phyloP scores from a whole-genome alignment of 2,329 filamentous ascomycete species.

The Rhinocladiella similis region DNA sequence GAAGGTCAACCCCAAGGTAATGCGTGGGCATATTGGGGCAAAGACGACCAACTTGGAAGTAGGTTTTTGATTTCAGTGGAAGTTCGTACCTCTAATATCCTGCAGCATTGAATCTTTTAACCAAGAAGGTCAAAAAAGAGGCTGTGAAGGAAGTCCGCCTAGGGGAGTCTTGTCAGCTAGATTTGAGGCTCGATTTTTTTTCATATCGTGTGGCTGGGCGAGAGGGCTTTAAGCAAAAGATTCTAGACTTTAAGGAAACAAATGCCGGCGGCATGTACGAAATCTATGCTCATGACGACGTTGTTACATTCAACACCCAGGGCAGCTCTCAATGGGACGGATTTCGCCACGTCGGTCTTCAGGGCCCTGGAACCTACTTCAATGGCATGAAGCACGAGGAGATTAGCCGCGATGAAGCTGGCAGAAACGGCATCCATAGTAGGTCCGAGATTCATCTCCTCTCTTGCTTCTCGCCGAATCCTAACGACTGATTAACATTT shows the following conservation, averaged over 20 bases:
- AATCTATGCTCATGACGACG: conserved; percentile 12
- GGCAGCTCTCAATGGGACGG: conserved; percentile 19
- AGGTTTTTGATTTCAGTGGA: neutral
- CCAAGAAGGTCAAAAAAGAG: conserved; percentile 44
- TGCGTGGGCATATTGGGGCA: conserved; percentile 57
- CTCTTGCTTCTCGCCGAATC: no score
- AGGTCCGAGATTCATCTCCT: neutral
- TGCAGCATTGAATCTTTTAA: conserved; percentile 6
- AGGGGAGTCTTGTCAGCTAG: no score
- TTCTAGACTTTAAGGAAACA: conserved; percentile 15
- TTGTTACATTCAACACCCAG: conserved; percentile 17
- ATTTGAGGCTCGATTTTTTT: conserved; percentile 29
- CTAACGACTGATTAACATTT: neutral
- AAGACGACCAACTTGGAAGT: conserved; percentile 51
- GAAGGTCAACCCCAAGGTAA: conserved; percentile 47
- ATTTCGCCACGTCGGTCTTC: conserved; percentile 14
- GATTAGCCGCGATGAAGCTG: neutral
- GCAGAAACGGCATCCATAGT: conserved; percentile 6
- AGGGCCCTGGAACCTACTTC: conserved; percentile 1
- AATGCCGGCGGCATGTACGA: neutral
- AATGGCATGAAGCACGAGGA: conserved; percentile 9
- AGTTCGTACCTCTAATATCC: no score
- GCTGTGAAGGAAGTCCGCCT: conserved; percentile 26
- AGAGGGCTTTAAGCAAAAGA: conserved; percentile 28
- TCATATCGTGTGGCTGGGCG: conserved; percentile 35